Evolutionary conservation across 192 early-diverging fungal genomes (phyloP), one percentile per base, ranked within the genome.

Genomic region (Chytriomyces sp.): DNA sequence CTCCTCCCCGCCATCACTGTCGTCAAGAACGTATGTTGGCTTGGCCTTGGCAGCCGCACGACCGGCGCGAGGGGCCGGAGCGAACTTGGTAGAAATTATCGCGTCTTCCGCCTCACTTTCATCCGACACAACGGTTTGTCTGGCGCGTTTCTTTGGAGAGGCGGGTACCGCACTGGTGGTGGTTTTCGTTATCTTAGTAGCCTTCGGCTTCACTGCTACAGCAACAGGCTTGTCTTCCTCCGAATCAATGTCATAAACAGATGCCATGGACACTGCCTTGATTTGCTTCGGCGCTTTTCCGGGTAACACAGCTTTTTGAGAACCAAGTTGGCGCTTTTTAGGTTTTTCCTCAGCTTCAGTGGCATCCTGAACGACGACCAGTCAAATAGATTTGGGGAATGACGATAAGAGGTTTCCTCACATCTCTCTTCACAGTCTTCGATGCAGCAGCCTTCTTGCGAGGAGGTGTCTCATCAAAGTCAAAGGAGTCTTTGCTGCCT

Each of bases 241-340:
- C 10, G 59, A 10, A 0, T 70, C 68, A 59, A 59, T 59, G 26
- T 33, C 37, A 5, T n/a, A 37, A 41, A 17, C 25, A 14, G 39
- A 14, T 8, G 31, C 1, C 6, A 10, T 59, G 6, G 33, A 19
- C 28, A 70, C 68, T 49, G 44, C 44, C 22, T 49, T 49, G 17
- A 49, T 22, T 25, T 54, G 68, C 37, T 70, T 70, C 41, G 39
- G 2, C 26, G 68, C 68, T 31, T 59, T 57, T 57, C 68, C 68
- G 0, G 68, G 55, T 0, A 39, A 36, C 3, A 59, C 68, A 12
- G 68, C 68, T 31, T 70, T 70, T 14, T 28, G 32, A 4, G 38
- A 36, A 3, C 68, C 68, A 14, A 70, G 39, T 30, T 70, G 68
- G 14, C 68, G 68, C 28, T 59, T 70, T 57, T 70, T 70, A 12